Evolutionary conservation across 176 grass and related monocot species (phyloP), one percentile per base, ranked within the genome.

Genomic region (Coix lacrymajobi): DNA sequence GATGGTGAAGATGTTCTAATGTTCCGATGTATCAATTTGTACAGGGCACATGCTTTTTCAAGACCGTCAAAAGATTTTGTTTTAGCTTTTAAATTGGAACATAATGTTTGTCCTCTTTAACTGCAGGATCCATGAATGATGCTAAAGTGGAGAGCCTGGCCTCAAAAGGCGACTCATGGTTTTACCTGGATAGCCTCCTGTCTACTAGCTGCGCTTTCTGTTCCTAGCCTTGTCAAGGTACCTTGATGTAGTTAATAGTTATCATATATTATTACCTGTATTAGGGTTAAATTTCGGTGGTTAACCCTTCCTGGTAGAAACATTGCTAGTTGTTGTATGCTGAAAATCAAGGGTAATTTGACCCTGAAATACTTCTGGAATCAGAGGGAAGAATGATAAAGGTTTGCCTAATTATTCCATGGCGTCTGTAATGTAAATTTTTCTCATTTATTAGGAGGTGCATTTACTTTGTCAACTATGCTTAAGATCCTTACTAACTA

Each of bases 121-220:
- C n/a, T 61, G 67, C 69, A 88, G 87, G 75, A 84, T 7, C 34
- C 20, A 66, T 34, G 58, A 79, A 29, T 2, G 36, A 5, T 46
- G 30, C 41, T 30, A 15, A 44, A 37, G 19, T 36, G 60, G 31
- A 46, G 70, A 45, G 52, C 17, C 22, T 28, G 26, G 39, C 31
- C 2, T 16, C 41, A 54, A 77, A 73, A 20, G 64, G 11, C 4
- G 24, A 45, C 69, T 25, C 32, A 31, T 34, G 66, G 25, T 78
- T 80, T 37, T 54, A 41, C 44, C 12, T 70, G 9, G 17, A 54
- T 13, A 54, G 12, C 4, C 17, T 41, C 44, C 25, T 80, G 46
- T 86, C 12, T 66, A 65, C 20, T 34, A 66, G 43, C 37, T 66
- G 11, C 25, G 11, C 25, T n/a, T 30, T 11, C 36, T 45, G 49